A percentile compares a stretch with the other conserved stretches of the same genome.
Evolutionary conservation across 192 early-diverging fungal species (phyloP).

Genomic region (Backusella parvicylindrica): DNA sequence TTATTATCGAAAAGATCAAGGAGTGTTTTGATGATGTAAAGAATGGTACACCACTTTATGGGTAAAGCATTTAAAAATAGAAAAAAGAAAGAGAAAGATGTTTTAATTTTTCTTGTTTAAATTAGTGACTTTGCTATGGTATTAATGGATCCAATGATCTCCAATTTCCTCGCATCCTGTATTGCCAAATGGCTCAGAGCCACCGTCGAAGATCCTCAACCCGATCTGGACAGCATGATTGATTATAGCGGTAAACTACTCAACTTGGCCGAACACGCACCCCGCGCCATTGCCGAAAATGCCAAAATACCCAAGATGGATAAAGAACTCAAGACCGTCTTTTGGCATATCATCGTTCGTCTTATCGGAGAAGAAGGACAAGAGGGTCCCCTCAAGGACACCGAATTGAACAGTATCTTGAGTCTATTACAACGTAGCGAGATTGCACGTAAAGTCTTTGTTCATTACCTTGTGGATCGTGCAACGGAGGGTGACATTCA

Average conservation of each 20-base stretch:
- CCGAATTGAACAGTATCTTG: constrained; percentile 23
- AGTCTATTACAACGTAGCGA: constrained; percentile 38
- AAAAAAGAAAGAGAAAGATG: neutral
- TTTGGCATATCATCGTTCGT: constrained; percentile 33
- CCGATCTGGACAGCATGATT: constrained; percentile 24
- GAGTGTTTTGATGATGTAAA: constrained; percentile 51
- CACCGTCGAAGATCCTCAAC: constrained; percentile 22
- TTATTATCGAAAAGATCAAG: constrained; percentile 49
- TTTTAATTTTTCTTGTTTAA: neutral
- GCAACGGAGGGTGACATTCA: constrained; percentile 32
- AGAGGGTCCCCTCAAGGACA: constrained; percentile 15
- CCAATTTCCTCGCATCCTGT: constrained; percentile 48
- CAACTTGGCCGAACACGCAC: constrained; percentile 50
- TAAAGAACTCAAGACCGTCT: constrained; percentile 33
- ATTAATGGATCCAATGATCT: constrained; percentile 49
- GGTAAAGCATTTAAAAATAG: constrained; percentile 30
- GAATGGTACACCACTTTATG: constrained; percentile 47
- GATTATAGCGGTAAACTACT: constrained; percentile 49
- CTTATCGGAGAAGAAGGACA: constrained; percentile 23
- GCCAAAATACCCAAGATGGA: constrained; percentile 52
- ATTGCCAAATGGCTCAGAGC: constrained; percentile 37
- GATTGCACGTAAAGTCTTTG: constrained; percentile 48
- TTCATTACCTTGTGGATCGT: constrained; percentile 46
- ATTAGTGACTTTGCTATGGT: constrained; percentile 57
- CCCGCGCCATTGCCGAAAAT: constrained; percentile 35